phyloP scores from a whole-genome alignment of 1,284 basidiomycete genomes.

The Austropuccinia psidii region DNA sequence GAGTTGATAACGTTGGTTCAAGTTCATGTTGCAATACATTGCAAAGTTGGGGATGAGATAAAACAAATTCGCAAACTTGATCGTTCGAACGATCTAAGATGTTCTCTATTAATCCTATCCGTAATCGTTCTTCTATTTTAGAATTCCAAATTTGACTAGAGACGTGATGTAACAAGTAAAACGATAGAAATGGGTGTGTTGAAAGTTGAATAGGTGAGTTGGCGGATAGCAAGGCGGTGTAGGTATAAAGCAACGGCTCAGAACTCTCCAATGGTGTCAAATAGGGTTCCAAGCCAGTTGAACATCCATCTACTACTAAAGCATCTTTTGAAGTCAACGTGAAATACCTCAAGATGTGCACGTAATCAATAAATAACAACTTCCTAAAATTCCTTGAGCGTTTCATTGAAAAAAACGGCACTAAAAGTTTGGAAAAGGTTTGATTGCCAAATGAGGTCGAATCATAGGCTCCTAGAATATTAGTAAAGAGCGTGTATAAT shows the following conservation, averaged over 20 bases:
- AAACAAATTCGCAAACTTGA: too few relatives aligned
- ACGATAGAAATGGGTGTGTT: conserved; percentile 7
- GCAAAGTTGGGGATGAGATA: too few relatives aligned
- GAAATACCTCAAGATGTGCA: conserved; percentile 17
- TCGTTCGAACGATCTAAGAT: too few relatives aligned
- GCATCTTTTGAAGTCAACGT: neutral
- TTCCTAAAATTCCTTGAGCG: conserved; percentile 12
- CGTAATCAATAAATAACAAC: conserved; percentile 18
- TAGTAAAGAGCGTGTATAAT: conserved; percentile 17
- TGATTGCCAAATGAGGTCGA: conserved; percentile 4
- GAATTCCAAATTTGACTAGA: conserved; percentile 14
- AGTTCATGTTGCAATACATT: too few relatives aligned
- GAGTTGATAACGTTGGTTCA: too few relatives aligned
- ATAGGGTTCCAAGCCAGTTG: neutral
- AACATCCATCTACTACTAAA: neutral
- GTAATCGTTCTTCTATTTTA: neutral
- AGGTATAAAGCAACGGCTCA: conserved; percentile 12
- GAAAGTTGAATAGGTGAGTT: neutral
- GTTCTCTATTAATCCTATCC: conserved; percentile 3
- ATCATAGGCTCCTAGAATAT: conserved; percentile 27
- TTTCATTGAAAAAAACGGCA: conserved; percentile 30
- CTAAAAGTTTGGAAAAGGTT: conserved; percentile 7
- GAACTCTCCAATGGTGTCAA: conserved; percentile 9
- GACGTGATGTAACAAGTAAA: conserved; percentile 29
- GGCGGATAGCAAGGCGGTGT: neutral